Conservation (phyloP, 345 rosid species). For the Syzygium grande region DNA sequence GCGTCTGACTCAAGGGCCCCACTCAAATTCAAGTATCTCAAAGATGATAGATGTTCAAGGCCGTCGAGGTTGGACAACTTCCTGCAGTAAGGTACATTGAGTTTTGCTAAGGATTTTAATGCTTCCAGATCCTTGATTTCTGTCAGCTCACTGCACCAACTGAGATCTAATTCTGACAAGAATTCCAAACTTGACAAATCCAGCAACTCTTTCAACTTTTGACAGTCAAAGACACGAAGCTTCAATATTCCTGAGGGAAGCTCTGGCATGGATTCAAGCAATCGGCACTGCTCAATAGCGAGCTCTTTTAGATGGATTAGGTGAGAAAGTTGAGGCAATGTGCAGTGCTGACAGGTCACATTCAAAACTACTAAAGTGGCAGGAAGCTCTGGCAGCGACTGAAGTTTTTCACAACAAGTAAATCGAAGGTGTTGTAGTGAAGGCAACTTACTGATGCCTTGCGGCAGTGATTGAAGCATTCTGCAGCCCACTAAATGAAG, state of each 20-base stretch:
- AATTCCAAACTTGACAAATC: background rate
- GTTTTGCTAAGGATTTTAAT: background rate
- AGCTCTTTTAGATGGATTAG: background rate
- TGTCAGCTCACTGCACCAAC: background rate
- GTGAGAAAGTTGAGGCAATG: too few species aligned
- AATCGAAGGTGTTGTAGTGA: too few species aligned
- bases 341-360: background rate
- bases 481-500: background rate
- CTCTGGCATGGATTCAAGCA: background rate
- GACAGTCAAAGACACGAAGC: background rate
- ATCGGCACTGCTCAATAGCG: background rate
- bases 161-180: background rate
- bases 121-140: background rate
- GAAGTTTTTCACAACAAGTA: background rate
- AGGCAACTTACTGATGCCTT: too few species aligned
- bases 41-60: background rate
- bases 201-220: background rate
- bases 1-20: too few species aligned
- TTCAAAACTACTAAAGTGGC: fast-evolving
- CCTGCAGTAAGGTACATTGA: fast-evolving
- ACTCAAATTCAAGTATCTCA: background rate
- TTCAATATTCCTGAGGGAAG: background rate
- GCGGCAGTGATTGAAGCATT: too few species aligned
- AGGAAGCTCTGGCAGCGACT: background rate
- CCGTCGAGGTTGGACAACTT: too few species aligned